Percentiles rank a stretch among this genome's conserved stretches.
These are phyloP conservation scores for Talaromyces sp. DNA, from an alignment of 2,329 filamentous ascomycete species.

Conservation along the genomic window DNA sequence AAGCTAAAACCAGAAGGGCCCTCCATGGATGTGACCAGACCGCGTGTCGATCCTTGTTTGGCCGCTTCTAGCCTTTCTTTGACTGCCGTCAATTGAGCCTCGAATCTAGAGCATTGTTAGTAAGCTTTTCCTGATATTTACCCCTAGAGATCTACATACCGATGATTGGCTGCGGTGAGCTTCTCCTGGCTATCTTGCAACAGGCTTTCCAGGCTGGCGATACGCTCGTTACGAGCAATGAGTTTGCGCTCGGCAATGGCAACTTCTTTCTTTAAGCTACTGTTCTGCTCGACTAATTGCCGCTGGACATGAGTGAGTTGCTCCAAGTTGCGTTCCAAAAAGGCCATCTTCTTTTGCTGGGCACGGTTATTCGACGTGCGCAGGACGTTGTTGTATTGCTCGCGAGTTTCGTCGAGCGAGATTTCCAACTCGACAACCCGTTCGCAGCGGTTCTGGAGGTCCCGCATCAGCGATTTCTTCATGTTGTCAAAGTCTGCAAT, in stretches of 20 bases:
- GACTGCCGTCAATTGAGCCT: conserved; percentile 91
- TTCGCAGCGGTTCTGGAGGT: conserved; percentile 96
- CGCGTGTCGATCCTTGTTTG: conserved; percentile 84
- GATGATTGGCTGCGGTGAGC: conserved; percentile 91
- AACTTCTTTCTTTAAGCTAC: conserved; percentile 95
- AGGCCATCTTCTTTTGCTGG: conserved; percentile 99
- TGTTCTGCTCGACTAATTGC: conserved; percentile 97
- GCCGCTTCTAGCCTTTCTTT: conserved; percentile 96
- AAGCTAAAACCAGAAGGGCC: conserved; percentile 69
- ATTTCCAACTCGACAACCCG: conserved; percentile 97
- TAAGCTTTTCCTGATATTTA: conserved; percentile 3
- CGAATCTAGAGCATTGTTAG: conserved; percentile 60
- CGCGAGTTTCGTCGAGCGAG: conserved; percentile 89
- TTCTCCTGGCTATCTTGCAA: conserved; percentile 98
- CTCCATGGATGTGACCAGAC: conserved; percentile 60
- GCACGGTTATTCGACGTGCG: conserved; percentile 95
- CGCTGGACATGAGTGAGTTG: conserved; percentile 96
- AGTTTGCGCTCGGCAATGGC: conserved; percentile 97
- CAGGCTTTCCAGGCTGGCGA: conserved; percentile 84
- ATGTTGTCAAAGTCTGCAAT: conserved; percentile 98
- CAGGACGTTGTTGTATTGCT: conserved; percentile 98
- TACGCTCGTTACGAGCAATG: conserved; percentile 92
- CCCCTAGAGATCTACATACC: conserved; percentile 62
- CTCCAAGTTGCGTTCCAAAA: conserved; percentile 95
- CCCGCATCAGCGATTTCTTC: conserved; percentile 99